A percentile compares a stretch with the other conserved stretches of the same genome.
phyloP scores from a whole-genome alignment of 306 rosid species.

The Pachyrhizus erosus region DNA sequence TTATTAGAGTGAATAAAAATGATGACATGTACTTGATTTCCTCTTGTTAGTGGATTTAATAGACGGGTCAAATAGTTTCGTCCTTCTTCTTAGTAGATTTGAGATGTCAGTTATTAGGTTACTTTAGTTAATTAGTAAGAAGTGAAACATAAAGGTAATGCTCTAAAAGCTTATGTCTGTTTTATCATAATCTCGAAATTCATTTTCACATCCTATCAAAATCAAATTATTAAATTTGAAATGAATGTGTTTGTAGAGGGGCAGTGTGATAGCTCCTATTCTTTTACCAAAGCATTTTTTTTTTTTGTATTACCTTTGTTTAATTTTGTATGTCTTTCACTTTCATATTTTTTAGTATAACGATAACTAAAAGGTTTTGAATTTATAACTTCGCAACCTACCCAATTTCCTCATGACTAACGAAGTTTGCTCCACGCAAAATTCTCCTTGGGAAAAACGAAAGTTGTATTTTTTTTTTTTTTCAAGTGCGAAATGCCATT shows the following conservation, averaged over 20 bases:
- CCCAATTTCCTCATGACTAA: not conserved
- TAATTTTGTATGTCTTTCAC: not conserved
- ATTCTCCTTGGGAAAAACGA: not conserved
- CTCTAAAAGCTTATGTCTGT: slow-evolving; percentile 5
- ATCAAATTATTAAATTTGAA: slow-evolving; percentile 20
- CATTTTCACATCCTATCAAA: slow-evolving; percentile 33
- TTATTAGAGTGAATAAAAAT: slow-evolving; percentile 30
- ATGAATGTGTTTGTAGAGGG: slow-evolving; percentile 21
- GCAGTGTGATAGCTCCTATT: not conserved
- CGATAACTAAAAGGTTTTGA: not conserved
- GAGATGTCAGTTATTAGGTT: slow-evolving; percentile 34
- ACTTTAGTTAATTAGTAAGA: slow-evolving; percentile 29
- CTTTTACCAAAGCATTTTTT: slow-evolving; percentile 1
- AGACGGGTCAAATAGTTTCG: slow-evolving; percentile 31
- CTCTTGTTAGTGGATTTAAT: slow-evolving; percentile 42
- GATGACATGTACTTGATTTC: slow-evolving; percentile 26
- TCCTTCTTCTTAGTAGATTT: slow-evolving; percentile 12
- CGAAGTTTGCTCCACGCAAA: not conserved
- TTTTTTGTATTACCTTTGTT: not conserved
- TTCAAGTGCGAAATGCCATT: not conserved
- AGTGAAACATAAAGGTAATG: slow-evolving; percentile 31
- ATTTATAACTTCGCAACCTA: not conserved
- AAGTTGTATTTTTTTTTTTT: not conserved
- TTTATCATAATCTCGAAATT: slow-evolving; percentile 13
- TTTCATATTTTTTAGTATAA: not conserved